Evolutionary conservation across 495 filamentous ascomycete genomes (phyloP).

Genomic region (Penicillium lividum): DNA sequence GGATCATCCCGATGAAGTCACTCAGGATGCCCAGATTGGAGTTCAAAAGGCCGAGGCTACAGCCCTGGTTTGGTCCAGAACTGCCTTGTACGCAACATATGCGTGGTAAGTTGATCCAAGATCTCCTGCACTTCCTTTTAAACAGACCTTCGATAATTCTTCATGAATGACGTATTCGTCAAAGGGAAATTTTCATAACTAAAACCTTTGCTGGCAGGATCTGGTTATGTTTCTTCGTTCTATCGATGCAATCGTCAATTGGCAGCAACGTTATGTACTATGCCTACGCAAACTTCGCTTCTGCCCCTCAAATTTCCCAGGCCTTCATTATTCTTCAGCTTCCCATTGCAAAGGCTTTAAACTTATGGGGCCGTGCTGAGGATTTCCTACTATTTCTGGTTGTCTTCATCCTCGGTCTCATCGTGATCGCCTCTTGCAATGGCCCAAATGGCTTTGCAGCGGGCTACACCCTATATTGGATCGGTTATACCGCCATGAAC

Average conservation of each 20-base stretch:
- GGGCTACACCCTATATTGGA: conserved; percentile 51
- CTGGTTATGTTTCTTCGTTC: conserved; percentile 38
- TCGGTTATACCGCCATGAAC: conserved; percentile 53
- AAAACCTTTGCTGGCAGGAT: conserved; percentile 19
- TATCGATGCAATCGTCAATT: conserved; percentile 34
- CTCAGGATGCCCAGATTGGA: neutral
- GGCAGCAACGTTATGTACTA: conserved; percentile 32
- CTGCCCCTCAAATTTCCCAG: conserved; percentile 33
- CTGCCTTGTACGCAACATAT: conserved; percentile 29
- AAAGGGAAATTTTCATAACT: neutral
- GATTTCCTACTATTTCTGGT: conserved; percentile 44
- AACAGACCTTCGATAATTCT: neutral
- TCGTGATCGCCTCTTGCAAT: conserved; percentile 46
- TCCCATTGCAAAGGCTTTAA: conserved; percentile 63
- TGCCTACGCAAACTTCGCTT: conserved; percentile 34
- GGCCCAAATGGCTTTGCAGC: conserved; percentile 44
- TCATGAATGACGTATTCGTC: neutral
- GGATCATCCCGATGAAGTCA: neutral
- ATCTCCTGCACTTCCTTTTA: neutral
- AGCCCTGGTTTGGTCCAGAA: conserved; percentile 34
- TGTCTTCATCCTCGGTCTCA: conserved; percentile 38
- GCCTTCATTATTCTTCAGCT: conserved; percentile 51
- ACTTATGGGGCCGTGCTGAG: conserved; percentile 59
- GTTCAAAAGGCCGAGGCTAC: conserved; percentile 36
- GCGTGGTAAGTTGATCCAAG: conserved; percentile 24